Conservation (phyloP, 495 filamentous ascomycete species). For the Pyronema domesticum region DNA sequence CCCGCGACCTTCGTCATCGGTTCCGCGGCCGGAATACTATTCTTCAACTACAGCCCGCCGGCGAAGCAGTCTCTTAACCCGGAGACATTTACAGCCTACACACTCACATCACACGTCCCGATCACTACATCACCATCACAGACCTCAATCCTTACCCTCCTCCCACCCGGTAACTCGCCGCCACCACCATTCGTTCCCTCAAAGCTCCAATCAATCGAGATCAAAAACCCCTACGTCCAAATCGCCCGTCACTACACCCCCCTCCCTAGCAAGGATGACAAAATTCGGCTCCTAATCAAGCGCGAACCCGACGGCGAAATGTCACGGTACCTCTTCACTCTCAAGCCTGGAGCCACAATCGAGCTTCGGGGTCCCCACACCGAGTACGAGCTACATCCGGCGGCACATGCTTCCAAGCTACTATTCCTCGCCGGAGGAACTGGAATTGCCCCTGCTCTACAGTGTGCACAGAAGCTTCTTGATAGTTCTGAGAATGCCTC, state of each 20-base stretch:
- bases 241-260: slow-evolving; percentile 82
- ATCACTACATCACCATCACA: slow-evolving; percentile 43
- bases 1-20: slow-evolving; percentile 2
- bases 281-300: slow-evolving; percentile 38
- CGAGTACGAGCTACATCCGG: slow-evolving; percentile 43
- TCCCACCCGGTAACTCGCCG: slow-evolving; percentile 26
- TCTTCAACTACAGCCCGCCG: slow-evolving; percentile 3
- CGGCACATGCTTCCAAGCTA: slow-evolving; percentile 32
- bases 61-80: slow-evolving; percentile 27
- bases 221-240: slow-evolving; percentile 84
- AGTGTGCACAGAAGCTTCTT: slow-evolving; percentile 47
- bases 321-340: slow-evolving; percentile 34
- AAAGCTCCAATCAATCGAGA: slow-evolving; percentile 63
- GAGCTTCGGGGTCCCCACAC: slow-evolving; percentile 61
- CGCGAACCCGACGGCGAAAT: slow-evolving; percentile 40
- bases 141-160: slow-evolving; percentile 55
- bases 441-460: slow-evolving; percentile 79
- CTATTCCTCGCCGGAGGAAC: slow-evolving; percentile 87
- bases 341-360: slow-evolving; percentile 42
- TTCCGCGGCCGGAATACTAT: slow-evolving; percentile 1
- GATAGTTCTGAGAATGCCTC: slow-evolving; percentile 15
- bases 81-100: slow-evolving; percentile 41
- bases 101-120: slow-evolving; percentile 43
- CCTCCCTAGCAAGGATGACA: slow-evolving; percentile 37
- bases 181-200: background rate